Evolutionary conservation across 1,139 yeast species (phyloP).

Genomic region (Zygosaccharomyces pseudobailii): DNA sequence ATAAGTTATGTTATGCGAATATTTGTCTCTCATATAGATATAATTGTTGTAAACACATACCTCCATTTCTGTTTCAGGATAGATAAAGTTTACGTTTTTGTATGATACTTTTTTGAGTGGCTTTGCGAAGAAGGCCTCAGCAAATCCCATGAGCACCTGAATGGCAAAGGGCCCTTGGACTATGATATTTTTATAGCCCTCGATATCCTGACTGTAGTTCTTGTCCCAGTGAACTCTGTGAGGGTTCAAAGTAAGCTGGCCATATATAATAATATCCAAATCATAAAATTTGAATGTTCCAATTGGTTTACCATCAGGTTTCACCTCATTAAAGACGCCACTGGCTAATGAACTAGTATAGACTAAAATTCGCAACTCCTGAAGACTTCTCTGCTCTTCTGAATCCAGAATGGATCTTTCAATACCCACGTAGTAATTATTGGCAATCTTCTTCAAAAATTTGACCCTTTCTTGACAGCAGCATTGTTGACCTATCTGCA

Average conservation of each 20-base stretch:
- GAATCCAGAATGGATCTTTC: constrained; percentile 36
- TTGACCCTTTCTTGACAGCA: constrained; percentile 45
- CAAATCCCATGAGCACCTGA: constrained; percentile 53
- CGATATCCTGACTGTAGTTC: constrained; percentile 47
- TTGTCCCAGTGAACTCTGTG: constrained; percentile 77
- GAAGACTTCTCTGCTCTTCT: constrained; percentile 17
- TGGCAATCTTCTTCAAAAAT: constrained; percentile 37
- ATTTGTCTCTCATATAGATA: constrained; percentile 13
- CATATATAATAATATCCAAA: constrained; percentile 50
- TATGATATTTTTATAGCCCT: constrained; percentile 56
- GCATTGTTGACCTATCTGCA: constrained; percentile 37
- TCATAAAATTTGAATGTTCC: constrained; percentile 18
- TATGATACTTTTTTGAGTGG: constrained; percentile 17
- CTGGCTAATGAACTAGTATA: constrained; percentile 32
- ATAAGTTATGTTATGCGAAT: constrained; percentile 5
- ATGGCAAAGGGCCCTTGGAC: constrained; percentile 82
- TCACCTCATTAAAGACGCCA: not conserved
- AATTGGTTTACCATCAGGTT: constrained; percentile 12
- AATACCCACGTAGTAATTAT: constrained; percentile 44
- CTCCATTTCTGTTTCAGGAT: constrained; percentile 17
- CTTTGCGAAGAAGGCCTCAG: constrained; percentile 20
- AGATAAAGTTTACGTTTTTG: constrained; percentile 23
- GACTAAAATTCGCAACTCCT: constrained; percentile 36
- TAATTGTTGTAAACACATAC: constrained; percentile 1
- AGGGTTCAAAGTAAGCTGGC: constrained; percentile 72